Percentiles rank a stretch among this genome's conserved stretches.
These are phyloP conservation scores for Lactuca saligna DNA, from an alignment of 129 eudicot genomes.

Conservation along the genomic window DNA sequence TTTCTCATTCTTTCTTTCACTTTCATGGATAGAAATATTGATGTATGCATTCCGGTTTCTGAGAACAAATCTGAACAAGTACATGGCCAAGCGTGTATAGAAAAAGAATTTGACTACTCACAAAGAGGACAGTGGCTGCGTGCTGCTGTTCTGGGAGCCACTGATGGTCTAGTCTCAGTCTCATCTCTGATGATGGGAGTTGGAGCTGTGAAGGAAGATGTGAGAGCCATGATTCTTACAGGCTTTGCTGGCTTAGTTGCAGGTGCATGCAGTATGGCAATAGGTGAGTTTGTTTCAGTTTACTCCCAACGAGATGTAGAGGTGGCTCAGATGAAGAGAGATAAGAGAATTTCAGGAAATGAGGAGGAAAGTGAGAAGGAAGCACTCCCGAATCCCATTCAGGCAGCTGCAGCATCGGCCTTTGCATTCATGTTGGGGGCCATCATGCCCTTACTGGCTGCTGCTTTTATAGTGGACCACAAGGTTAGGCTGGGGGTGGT, in stretches of 20 bases:
- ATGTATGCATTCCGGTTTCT: conserved; percentile 17
- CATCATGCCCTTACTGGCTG: conserved; percentile 28
- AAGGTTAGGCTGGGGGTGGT: conserved; percentile 31
- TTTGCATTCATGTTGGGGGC: conserved; percentile 33
- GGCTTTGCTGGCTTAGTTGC: conserved; percentile 63
- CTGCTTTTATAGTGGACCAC: conserved; percentile 32
- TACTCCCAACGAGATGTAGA: conserved; percentile 58
- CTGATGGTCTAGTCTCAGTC: conserved; percentile 53
- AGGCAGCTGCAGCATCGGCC: conserved; percentile 36
- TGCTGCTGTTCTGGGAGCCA: conserved; percentile 65
- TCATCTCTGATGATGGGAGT: conserved; percentile 66
- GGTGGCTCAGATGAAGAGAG: conserved; percentile 45
- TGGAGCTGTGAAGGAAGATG: conserved; percentile 51
- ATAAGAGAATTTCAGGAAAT: not conserved
- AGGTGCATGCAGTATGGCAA: conserved; percentile 69
- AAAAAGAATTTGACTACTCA: conserved; percentile 44
- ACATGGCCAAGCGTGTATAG: conserved; percentile 3
- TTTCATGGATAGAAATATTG: conserved; percentile 20
- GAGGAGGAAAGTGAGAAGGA: conserved; percentile 9
- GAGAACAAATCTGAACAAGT: conserved; percentile 6
- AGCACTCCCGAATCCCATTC: conserved; percentile 32
- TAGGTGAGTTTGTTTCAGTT: conserved; percentile 63
- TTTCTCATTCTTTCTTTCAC: not conserved
- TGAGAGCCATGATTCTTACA: conserved; percentile 52
- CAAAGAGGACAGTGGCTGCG: conserved; percentile 53